phyloP scores from a whole-genome alignment of 176 grass and related monocot species.

The Oryza meridionalis region DNA sequence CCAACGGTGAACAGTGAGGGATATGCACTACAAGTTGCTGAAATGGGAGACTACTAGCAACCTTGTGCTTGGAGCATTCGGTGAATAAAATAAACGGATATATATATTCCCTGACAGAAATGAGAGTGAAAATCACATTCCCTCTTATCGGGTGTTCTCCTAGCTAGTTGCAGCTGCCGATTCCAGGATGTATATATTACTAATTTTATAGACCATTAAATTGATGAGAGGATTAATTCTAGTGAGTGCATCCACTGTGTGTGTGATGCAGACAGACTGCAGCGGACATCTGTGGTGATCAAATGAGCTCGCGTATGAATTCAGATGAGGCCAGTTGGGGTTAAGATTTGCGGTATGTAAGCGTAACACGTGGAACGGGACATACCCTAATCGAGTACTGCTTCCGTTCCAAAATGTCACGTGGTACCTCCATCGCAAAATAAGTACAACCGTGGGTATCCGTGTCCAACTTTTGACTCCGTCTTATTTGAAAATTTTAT shows the following conservation, averaged over 20 bases:
- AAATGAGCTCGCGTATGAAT: no score
- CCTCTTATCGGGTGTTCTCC: not conserved
- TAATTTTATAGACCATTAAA: not conserved
- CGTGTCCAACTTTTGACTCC: no score
- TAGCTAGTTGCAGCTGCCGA: not conserved
- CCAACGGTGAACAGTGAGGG: no score
- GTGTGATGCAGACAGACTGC: not conserved
- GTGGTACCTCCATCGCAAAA: no score
- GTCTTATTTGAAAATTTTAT: no score
- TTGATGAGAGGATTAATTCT: not conserved
- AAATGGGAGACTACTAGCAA: not conserved
- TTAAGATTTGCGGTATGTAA: no score
- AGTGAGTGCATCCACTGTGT: not conserved
- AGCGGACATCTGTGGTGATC: no score
- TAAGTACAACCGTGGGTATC: no score
- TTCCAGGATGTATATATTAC: not conserved
- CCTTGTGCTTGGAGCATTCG: not conserved
- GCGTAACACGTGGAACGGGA: no score
- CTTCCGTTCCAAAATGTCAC: no score
- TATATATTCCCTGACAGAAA: not conserved
- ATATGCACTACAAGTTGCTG: not conserved
- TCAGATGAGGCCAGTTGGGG: no score
- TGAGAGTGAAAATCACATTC: not conserved
- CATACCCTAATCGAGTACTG: no score
- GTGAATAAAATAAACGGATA: not conserved